These are phyloP conservation scores for Murraya paniculata DNA, from an alignment of 345 rosid genomes.

Conservation along the genomic window DNA sequence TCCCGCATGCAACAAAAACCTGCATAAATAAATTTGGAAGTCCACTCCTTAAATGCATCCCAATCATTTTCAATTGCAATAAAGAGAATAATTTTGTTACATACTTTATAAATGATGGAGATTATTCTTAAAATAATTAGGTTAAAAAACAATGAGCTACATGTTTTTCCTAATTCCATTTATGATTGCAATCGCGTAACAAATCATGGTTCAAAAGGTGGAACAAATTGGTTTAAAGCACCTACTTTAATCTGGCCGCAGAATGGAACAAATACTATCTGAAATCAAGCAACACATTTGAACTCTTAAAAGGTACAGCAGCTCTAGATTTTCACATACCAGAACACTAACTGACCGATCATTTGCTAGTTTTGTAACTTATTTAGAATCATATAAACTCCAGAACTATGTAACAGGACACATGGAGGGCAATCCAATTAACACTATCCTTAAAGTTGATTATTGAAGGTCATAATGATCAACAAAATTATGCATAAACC, in stretches of 20 bases:
- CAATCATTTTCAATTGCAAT: not conserved
- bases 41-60: not conserved
- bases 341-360: not conserved
- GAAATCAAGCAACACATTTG: not conserved
- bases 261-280: not conserved
- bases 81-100: not conserved
- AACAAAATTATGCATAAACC: not conserved
- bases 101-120: not conserved
- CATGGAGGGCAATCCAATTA: not conserved
- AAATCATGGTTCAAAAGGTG: not conserved
- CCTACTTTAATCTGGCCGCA: too few relatives aligned
- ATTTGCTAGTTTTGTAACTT: not conserved
- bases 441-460: not conserved
- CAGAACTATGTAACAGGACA: not conserved
- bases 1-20: slow-evolving; percentile 91
- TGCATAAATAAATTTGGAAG: slow-evolving; percentile 28
- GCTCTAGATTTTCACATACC: not conserved
- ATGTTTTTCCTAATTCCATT: not conserved
- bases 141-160: not conserved
- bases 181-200: not conserved
- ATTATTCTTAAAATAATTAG: not conserved
- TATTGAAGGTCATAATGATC: not conserved
- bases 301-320: slow-evolving; percentile 1
- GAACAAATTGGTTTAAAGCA: too few relatives aligned
- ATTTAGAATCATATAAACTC: not conserved